phyloP scores from a whole-genome alignment of 257 asterid species.

The Fraxinus excelsior region DNA sequence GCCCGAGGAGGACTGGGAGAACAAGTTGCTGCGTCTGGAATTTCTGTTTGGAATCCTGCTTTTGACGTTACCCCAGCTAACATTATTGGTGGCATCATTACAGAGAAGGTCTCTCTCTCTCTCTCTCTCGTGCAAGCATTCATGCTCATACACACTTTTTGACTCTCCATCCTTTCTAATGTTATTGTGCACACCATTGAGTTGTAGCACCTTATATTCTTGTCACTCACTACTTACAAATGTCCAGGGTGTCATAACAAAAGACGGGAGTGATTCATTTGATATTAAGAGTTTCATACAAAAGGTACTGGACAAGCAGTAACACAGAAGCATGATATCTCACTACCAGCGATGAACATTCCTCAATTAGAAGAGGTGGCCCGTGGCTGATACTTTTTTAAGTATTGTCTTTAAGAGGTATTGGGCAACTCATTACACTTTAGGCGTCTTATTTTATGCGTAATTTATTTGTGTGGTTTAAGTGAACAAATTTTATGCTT shows the following conservation, averaged over 20 bases:
- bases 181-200: not conserved
- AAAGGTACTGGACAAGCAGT: conserved; percentile 25
- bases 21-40: conserved; percentile 93
- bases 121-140: conserved; percentile 21
- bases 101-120: conserved; percentile 71
- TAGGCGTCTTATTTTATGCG: not conserved
- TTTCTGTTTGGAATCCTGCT: conserved; percentile 97
- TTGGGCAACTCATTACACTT: conserved; percentile 10
- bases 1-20: conserved; percentile 91
- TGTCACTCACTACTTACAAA: conserved; percentile 15
- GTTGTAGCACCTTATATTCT: conserved; percentile 12
- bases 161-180: not conserved
- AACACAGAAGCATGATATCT: conserved; percentile 4
- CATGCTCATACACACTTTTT: not conserved
- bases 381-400: not conserved
- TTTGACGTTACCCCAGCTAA: conserved; percentile 92
- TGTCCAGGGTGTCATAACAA: conserved; percentile 75
- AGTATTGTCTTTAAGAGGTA: conserved; percentile 11
- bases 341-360: not conserved
- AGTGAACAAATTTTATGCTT: not conserved
- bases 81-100: conserved; percentile 69
- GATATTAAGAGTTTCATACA: conserved; percentile 56
- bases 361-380: not conserved
- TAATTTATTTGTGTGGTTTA: not conserved
- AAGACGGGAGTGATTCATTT: conserved; percentile 56